A percentile compares a stretch with the other conserved stretches of the same genome.
phyloP scores from a whole-genome alignment of 768 basidiomycete species.

The Kwoniella bestiolae region DNA sequence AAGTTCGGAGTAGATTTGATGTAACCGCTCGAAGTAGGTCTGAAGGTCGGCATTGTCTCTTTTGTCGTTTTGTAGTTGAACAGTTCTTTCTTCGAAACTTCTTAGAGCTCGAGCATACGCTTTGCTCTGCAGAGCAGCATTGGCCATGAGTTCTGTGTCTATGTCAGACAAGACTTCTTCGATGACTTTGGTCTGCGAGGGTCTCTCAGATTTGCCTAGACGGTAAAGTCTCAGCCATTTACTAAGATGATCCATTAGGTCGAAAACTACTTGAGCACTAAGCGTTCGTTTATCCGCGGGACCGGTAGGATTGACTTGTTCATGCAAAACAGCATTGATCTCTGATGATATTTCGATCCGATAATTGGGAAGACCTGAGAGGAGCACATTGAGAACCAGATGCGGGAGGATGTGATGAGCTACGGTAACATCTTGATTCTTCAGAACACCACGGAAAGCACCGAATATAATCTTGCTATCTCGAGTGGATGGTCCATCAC shows the following conservation, averaged over 20 bases:
- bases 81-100: constrained; percentile 86
- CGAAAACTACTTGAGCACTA: constrained; percentile 96
- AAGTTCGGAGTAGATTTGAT: constrained; percentile 92
- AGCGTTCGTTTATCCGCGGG: constrained; percentile 81
- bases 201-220: constrained; percentile 63
- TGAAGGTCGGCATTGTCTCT: constrained; percentile 63
- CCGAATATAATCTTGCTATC: constrained; percentile 72
- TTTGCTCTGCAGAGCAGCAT: constrained; percentile 91
- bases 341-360: constrained; percentile 72
- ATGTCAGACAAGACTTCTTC: constrained; percentile 83
- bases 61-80: constrained; percentile 60
- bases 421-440: constrained; percentile 88
- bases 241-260: constrained; percentile 91
- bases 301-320: constrained; percentile 74
- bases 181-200: constrained; percentile 59
- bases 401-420: constrained; percentile 90
- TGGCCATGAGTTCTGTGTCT: constrained; percentile 84
- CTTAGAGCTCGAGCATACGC: constrained; percentile 91
- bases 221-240: constrained; percentile 81
- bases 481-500: constrained; percentile 50
- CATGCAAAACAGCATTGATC: constrained; percentile 77
- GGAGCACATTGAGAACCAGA: constrained; percentile 80
- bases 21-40: constrained; percentile 81
- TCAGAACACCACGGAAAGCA: constrained; percentile 74
- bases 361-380: constrained; percentile 70